Evolutionary conservation across 352 stramenopile species (phyloP), one percentile per base, ranked within the genome.

Genomic region (Phytophthora cajani): DNA sequence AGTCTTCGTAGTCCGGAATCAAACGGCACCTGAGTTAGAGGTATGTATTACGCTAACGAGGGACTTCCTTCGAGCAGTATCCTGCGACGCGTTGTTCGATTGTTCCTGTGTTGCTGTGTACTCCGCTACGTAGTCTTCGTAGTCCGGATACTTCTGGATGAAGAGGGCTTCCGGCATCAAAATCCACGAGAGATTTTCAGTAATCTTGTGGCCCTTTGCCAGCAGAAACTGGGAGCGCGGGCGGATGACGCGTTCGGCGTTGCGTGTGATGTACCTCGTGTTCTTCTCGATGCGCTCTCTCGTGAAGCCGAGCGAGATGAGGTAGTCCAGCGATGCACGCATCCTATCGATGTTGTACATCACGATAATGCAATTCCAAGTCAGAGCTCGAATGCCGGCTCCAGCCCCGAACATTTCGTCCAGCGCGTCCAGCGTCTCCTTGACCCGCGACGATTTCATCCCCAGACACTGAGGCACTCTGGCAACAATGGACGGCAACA

Each of bases 211-310:
- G 50, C 7, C 21, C 17, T 61, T 38, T 40, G 14, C 17, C 14
- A 25, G 2, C 23, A 88, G 47, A 16, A 77, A 88, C 68, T 85
- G 62, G 40, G 72, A 75, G 32, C 81, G 79, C 16, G 81, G 79
- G 3, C 65, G 69, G 11, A 82, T 27, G 40, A 89, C 68, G 56
- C 70, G 56, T 33, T 79, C 64, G 21, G 80, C 69, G 44, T 52
- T 84, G 49, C 81, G 79, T 63, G 74, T 81, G 49, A 87, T 66
- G 30, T 82, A 40, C 6, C 9, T 38, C 25, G 72, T 52, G 42
- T 77, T 74, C 38, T 47, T 59, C 3, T 23, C 27, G 21, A 89
- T 36, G 1, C 69, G 71, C 17, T 83, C 71, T 25, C 30, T 54
- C 0, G 69, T 27, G 23, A 78, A 70, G 10, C 78, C 78, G 14